Evolutionary conservation across 495 filamentous ascomycete genomes (phyloP), one percentile per base, ranked within the genome.

Genomic region (Schizothecium vesticola): DNA sequence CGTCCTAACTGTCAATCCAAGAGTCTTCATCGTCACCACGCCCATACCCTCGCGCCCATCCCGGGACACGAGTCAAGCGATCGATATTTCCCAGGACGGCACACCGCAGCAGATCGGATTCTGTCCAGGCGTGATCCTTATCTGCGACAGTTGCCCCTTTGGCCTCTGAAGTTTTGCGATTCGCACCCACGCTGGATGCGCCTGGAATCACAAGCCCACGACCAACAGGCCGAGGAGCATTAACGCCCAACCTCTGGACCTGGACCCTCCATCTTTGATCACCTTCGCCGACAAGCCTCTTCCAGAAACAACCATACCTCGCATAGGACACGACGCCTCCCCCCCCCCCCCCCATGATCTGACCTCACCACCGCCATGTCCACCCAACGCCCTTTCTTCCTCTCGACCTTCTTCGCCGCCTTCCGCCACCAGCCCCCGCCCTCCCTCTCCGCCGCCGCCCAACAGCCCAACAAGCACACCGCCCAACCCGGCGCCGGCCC

Each of bases 331-430:
- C 43, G 31, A 12, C 31, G 31, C 4, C n/a, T n/a, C n/a, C n/a
- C n/a, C n/a, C n/a, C n/a, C n/a, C n/a, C n/a, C 11, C 31, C 43
- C 16, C 5, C 16, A 51, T 51, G 43, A 51, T 9, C 43, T 51
- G n/a, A 51, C 43, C 43, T 2, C 5, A 21, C 25, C 66, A 84
- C 64, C n/a, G n/a, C n/a, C 61, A 90, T 89, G 87, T 82, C 90
- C 1, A 92, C 90, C 67, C 92, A 94, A 81, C 84, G 91, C 55
- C 90, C 92, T 65, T 94, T 94, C 85, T 84, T 83, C 75, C 84
- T 96, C 70, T 88, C 90, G 66, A 92, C 91, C 82, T 92, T 96
- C 85, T 86, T 96, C 70, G 89, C 91, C 74, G 91, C 91, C 71
- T 94, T 94, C 78, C 89, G 92, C 19, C 82, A 82, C 69, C 79